Conservation (phyloP, 2,329 filamentous ascomycete species). For the Aspergillus brunneoviolaceus region DNA sequence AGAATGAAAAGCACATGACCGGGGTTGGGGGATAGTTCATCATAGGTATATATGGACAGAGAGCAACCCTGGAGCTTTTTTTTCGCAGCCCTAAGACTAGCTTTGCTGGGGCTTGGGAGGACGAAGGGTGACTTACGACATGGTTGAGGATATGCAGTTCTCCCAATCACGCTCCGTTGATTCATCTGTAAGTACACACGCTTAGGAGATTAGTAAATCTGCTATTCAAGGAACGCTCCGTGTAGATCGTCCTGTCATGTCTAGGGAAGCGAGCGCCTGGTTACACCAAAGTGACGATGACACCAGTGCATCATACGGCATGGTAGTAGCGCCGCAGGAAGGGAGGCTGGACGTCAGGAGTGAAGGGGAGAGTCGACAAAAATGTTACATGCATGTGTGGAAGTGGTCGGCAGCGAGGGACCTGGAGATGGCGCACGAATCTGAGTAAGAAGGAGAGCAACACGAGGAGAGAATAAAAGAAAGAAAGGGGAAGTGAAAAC, state of each 20-base stretch:
- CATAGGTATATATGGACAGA: conserved; percentile 6
- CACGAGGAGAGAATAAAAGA: conserved; percentile 4
- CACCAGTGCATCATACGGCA: conserved; percentile 37
- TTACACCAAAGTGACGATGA: conserved; percentile 40
- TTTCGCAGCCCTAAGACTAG: conserved; percentile 1
- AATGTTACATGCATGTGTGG: conserved; percentile 23
- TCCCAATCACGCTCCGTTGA: conserved; percentile 37
- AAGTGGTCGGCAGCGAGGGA: conserved; percentile 15
- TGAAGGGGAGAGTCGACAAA: conserved; percentile 16
- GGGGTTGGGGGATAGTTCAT: not conserved
- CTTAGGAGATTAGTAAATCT: conserved; percentile 36
- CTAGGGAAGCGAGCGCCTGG: conserved; percentile 29
- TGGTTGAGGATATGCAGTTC: conserved; percentile 35
- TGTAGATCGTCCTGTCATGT: conserved; percentile 30
- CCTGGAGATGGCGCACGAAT: conserved; percentile 8
- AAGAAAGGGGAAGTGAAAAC: not conserved
- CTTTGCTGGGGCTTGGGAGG: conserved; percentile 11
- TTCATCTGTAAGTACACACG: conserved; percentile 43
- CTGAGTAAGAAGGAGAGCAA: conserved; percentile 6
- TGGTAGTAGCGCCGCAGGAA: conserved; percentile 30
- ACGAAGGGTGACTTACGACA: conserved; percentile 41
- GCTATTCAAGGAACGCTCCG: conserved; percentile 31
- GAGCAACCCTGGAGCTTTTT: not conserved
- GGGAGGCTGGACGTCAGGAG: conserved; percentile 19
- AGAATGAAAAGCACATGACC: conserved; percentile 1